Evolutionary conservation across 169 alveolate species (phyloP).

Genomic region (Amoebophrya sp.): DNA sequence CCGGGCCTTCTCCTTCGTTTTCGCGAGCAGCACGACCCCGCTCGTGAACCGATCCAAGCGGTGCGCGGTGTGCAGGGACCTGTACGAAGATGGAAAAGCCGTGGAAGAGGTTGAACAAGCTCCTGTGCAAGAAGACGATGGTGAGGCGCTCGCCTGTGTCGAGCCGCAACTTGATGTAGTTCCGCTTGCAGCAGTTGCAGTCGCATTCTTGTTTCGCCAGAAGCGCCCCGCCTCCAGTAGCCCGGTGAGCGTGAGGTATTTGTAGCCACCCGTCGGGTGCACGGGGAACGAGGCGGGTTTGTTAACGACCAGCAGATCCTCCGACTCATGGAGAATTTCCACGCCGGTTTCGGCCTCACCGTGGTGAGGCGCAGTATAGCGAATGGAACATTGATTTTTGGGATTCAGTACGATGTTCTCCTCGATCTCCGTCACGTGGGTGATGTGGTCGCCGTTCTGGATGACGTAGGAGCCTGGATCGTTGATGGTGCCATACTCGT

Average conservation of each 20-base stretch:
- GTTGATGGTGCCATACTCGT: no score
- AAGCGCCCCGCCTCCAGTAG: neutral
- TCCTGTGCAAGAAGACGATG: no score
- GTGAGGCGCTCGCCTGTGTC: no score
- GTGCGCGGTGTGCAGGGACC: neutral
- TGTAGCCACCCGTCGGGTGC: neutral
- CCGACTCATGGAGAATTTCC: neutral
- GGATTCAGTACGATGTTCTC: neutral
- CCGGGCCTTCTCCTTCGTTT: neutral
- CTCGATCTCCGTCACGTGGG: neutral
- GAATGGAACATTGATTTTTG: no score
- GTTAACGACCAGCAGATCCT: neutral
- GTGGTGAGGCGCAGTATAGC: no score
- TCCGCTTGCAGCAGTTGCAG: no score
- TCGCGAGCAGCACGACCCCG: neutral
- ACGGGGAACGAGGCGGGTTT: neutral
- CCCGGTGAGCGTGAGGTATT: neutral
- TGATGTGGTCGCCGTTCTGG: neutral
- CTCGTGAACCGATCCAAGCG: neutral
- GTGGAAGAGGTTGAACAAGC: no score
- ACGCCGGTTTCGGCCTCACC: neutral
- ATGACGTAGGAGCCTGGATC: neutral
- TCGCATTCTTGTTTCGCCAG: no score
- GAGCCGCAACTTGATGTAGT: no score
- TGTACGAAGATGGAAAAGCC: no score